Evolutionary conservation across 2,329 filamentous ascomycete genomes (phyloP), one percentile per base, ranked within the genome.

Genomic region (Apiospora pterosperma): DNA sequence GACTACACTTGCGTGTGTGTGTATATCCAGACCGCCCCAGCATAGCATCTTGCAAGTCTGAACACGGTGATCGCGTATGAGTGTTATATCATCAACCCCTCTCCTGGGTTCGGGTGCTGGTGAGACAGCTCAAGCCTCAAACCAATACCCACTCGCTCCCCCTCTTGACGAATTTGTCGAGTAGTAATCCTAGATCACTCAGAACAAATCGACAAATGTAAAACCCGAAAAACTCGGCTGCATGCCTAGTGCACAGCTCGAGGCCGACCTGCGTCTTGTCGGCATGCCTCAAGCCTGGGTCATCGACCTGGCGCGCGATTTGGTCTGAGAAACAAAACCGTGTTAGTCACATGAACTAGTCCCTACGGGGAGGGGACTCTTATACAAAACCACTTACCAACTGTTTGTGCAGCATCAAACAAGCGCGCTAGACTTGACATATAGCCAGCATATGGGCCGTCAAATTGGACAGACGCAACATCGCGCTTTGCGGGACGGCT

Each of bases 81-180:
- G 38, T 16, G 16, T 39, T 39, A 39, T 39, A 19, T 39, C 38
- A 39, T 23, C 41, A n/a, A 21, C 39, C 41, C n/a, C 41, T 42
- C 41, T n/a, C 23, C n/a, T n/a, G n/a, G n/a, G n/a, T 42, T 21
- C 41, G 41, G 41, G n/a, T 21, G 41, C 41, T n/a, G 41, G 21
- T 11, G 41, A 42, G 41, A 42, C 41, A 42, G 23, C 21, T 23
- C 41, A 42, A 23, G 41, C n/a, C 16, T 55, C 21, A 55, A 55
- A 55, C 48, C 28, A 67, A 41, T 23, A 97, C 93, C 95, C 95
- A 99, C 82, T 99, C 95, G 72, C 91, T 97, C 28, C 95, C 94
- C 69, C 94, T 88, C 83, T 99, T 99, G 76, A 99, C 90, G 74
- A 96, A 98, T 76, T 98, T 99, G 77, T 99, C 96, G 70, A 99